Evolutionary conservation across 2,329 filamentous ascomycete species (phyloP).

Genomic region (Stachybotrys chartarum): DNA sequence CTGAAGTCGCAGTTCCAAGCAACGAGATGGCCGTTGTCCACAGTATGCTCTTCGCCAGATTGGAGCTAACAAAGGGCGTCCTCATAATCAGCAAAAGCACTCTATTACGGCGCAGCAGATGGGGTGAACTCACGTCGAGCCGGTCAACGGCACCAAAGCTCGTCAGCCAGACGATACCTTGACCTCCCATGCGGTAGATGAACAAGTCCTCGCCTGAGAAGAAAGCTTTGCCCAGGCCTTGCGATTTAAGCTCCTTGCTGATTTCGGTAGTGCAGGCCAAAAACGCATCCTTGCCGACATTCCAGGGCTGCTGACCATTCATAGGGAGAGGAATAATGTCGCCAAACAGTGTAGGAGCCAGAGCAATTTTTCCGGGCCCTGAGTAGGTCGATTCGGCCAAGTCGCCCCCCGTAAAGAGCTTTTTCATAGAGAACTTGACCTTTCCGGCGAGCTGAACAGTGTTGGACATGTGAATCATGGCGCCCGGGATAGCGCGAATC

Average conservation of each 20-base stretch:
- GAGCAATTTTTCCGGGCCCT: conserved; percentile 7
- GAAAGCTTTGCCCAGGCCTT: conserved; percentile 11
- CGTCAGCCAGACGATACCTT: conserved; percentile 12
- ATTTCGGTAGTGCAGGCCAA: conserved; percentile 12
- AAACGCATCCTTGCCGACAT: conserved; percentile 10
- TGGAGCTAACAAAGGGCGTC: conserved; percentile 4
- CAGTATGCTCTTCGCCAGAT: conserved; percentile 12
- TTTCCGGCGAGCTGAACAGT: conserved; percentile 10
- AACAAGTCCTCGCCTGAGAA: conserved; percentile 14
- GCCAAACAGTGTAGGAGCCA: conserved; percentile 11
- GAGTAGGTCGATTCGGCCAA: conserved; percentile 11
- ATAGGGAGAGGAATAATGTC: conserved; percentile 11
- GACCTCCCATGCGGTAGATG: conserved; percentile 8
- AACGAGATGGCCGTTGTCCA: conserved; percentile 13
- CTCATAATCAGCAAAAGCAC: background rate
- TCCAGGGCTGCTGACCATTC: conserved; percentile 8
- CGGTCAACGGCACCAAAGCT: conserved; percentile 13
- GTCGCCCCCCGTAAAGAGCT: conserved; percentile 10
- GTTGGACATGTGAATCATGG: conserved; percentile 13
- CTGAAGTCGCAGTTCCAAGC: too few relatives aligned
- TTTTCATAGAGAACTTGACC: conserved; percentile 12
- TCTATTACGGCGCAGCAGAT: background rate
- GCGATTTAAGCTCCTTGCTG: conserved; percentile 9
- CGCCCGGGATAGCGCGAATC: conserved; percentile 8
- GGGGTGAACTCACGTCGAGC: conserved; percentile 8